phyloP scores from a whole-genome alignment of 2,329 filamentous ascomycete genomes.

The Hansfordia pulvinata region DNA sequence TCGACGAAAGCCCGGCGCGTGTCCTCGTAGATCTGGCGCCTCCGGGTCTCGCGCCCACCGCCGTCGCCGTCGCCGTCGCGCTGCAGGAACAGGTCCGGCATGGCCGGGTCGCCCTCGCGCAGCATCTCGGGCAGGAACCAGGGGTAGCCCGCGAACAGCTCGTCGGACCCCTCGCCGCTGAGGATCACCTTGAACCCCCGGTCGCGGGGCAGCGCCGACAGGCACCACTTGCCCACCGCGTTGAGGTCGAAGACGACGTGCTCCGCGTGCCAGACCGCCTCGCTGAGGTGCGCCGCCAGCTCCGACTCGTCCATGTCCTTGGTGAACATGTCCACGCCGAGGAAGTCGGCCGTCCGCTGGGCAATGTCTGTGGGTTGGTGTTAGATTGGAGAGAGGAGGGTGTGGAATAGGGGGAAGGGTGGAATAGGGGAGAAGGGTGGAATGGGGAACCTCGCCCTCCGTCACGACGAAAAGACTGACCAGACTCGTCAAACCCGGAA shows the following conservation, averaged over 20 bases:
- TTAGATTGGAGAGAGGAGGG: too few species aligned
- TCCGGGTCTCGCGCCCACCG: neutral
- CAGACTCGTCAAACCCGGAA: slow-evolving; percentile 33
- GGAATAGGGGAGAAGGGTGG: too few species aligned
- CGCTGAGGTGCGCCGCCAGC: slow-evolving; percentile 30
- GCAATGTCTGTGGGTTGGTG: slow-evolving; percentile 4
- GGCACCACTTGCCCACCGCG: slow-evolving; percentile 28
- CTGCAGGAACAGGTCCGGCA: slow-evolving; percentile 3
- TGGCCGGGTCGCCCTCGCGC: slow-evolving; percentile 4
- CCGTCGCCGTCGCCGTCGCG: slow-evolving; percentile 1
- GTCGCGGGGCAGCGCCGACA: slow-evolving; percentile 25
- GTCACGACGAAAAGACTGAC: slow-evolving; percentile 1
- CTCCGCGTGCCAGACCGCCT: slow-evolving; percentile 26
- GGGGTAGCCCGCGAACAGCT: slow-evolving; percentile 7
- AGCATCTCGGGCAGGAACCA: slow-evolving; percentile 7
- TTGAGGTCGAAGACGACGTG: slow-evolving; percentile 28
- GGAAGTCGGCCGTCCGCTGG: slow-evolving; percentile 28
- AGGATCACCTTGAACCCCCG: slow-evolving; percentile 21
- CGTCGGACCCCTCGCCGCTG: slow-evolving; percentile 8
- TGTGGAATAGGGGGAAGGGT: too few species aligned
- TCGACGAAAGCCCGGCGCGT: too few species aligned
- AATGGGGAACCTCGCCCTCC: too few species aligned
- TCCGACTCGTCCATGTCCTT: slow-evolving; percentile 17
- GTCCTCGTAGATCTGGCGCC: slow-evolving; percentile 1
- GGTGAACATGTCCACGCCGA: slow-evolving; percentile 19